Evolutionary conservation across 2,329 filamentous ascomycete genomes (phyloP).

Genomic region (Ilyonectria mors-panacis): DNA sequence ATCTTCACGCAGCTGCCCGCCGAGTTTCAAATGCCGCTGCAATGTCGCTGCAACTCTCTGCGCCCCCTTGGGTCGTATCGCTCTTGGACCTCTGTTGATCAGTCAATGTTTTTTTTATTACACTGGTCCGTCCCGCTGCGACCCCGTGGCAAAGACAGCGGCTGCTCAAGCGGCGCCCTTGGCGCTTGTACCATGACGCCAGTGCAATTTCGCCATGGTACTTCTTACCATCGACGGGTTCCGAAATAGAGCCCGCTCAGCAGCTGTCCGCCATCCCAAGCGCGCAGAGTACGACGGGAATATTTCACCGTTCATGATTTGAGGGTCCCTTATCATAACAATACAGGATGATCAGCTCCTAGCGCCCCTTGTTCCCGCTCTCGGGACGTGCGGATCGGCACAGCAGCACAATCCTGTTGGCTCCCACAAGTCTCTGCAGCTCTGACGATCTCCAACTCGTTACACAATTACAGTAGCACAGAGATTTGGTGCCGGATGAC

Average conservation of each 20-base stretch:
- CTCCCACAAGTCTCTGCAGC: neutral
- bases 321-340: slow-evolving; percentile 4
- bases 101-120: slow-evolving; percentile 1
- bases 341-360: neutral
- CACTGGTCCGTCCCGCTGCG: slow-evolving; percentile 12
- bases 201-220: slow-evolving; percentile 14
- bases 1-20: slow-evolving; percentile 22
- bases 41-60: neutral
- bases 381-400: slow-evolving; percentile 10
- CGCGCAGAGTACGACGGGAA: slow-evolving; percentile 7
- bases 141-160: slow-evolving; percentile 20
- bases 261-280: neutral
- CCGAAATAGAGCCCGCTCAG: neutral
- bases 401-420: slow-evolving; percentile 8
- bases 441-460: slow-evolving; percentile 11
- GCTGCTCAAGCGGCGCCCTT: slow-evolving; percentile 1
- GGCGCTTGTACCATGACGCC: slow-evolving; percentile 18
- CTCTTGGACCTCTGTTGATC: slow-evolving; percentile 16
- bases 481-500: slow-evolving; percentile 1
- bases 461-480: slow-evolving; percentile 1
- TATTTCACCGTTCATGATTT: neutral
- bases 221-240: neutral
- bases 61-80: neutral
- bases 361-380: neutral
- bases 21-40: neutral